Percentiles rank a stretch among this genome's conserved stretches.
Evolutionary conservation across 2,329 filamentous ascomycete species (phyloP).

Genomic region (Fusarium guadeloupense): DNA sequence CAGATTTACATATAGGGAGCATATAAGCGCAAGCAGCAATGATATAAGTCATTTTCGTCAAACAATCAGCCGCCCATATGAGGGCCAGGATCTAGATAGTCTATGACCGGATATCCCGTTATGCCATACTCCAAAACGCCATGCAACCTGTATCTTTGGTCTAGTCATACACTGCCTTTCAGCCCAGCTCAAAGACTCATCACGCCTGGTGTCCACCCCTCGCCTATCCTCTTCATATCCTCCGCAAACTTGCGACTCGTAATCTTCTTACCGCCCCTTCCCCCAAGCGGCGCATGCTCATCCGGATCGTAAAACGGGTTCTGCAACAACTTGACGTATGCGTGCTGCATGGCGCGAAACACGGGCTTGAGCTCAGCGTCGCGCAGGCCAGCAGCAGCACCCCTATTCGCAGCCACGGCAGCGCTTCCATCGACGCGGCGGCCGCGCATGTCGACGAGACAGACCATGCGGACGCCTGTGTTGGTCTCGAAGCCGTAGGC

Average conservation of each 20-base stretch:
- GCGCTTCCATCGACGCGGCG: constrained; percentile 56
- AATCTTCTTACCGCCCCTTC: constrained; percentile 72
- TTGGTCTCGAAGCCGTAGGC: constrained; percentile 98
- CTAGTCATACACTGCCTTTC: constrained; percentile 31
- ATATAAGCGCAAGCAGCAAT: background rate
- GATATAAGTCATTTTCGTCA: constrained; percentile 11
- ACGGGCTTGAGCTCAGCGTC: constrained; percentile 91
- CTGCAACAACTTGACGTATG: constrained; percentile 86
- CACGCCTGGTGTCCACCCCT: constrained; percentile 81
- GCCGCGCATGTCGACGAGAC: constrained; percentile 90
- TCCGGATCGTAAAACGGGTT: constrained; percentile 97
- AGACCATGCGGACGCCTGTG: constrained; percentile 89
- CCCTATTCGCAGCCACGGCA: constrained; percentile 34
- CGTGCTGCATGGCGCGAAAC: constrained; percentile 91
- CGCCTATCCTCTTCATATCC: constrained; percentile 87
- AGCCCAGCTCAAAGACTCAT: constrained; percentile 62
- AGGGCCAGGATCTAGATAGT: constrained; percentile 31
- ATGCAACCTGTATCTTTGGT: constrained; percentile 36
- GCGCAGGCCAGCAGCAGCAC: constrained; percentile 71
- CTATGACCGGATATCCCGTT: constrained; percentile 39
- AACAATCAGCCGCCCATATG: constrained; percentile 23
- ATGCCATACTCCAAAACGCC: constrained; percentile 44
- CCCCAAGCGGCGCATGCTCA: constrained; percentile 72
- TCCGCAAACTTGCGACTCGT: constrained; percentile 81
- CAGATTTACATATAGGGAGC: background rate